These are phyloP conservation scores for Neocucurbitaria cava DNA, from an alignment of 2,329 filamentous ascomycete genomes.

Conservation along the genomic window DNA sequence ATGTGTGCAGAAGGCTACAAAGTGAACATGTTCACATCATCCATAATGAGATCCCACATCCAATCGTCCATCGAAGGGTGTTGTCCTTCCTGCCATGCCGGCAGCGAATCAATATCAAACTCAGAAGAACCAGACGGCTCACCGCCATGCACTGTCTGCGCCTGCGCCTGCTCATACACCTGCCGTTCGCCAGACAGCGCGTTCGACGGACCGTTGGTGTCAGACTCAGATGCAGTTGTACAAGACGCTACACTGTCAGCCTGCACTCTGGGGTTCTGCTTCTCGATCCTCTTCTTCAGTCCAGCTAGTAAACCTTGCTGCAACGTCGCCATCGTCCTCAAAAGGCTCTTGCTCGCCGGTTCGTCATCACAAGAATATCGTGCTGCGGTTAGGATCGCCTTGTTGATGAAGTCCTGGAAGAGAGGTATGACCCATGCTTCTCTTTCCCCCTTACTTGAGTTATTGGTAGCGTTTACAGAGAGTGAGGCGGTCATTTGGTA, in stretches of 20 bases:
- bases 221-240: background rate
- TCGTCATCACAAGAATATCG: background rate
- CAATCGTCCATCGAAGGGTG: constrained; percentile 17
- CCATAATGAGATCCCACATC: constrained; percentile 32
- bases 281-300: background rate
- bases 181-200: background rate
- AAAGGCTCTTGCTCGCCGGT: background rate
- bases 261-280: background rate
- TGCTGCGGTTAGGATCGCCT: background rate
- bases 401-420: constrained; percentile 4
- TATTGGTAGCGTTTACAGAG: background rate
- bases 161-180: background rate
- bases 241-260: background rate
- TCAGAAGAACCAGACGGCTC: constrained; percentile 17
- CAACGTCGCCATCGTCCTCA: background rate
- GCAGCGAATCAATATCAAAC: constrained; percentile 21
- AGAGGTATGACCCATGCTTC: background rate
- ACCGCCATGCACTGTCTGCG: background rate
- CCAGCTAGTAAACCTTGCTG: background rate
- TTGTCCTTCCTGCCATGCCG: background rate
- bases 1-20: too few species aligned
- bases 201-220: background rate
- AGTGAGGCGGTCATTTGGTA: constrained; percentile 1
- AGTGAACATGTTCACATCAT: constrained; percentile 26
- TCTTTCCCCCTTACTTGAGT: background rate